Conservation (phyloP, 1,284 basidiomycete genomes). For the Vanrija sp. region DNA sequence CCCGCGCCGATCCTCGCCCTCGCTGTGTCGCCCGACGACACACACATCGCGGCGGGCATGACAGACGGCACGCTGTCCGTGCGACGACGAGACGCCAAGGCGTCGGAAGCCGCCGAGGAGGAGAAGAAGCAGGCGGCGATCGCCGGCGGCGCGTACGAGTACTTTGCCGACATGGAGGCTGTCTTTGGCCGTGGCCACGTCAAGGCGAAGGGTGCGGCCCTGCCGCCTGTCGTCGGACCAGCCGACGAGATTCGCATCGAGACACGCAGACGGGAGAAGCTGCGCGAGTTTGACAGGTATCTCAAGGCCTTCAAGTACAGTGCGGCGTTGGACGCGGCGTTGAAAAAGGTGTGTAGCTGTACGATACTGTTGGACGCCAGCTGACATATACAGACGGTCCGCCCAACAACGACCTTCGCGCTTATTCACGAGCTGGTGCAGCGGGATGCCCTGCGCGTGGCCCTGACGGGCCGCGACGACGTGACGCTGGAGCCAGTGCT, state of each 20-base stretch:
- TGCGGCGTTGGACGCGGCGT: conserved; percentile 84
- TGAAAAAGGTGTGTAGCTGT: conserved; percentile 63
- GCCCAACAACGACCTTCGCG: conserved; percentile 81
- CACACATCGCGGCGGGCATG: conserved; percentile 93
- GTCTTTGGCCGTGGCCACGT: conserved; percentile 60
- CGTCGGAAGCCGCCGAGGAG: conserved; percentile 56
- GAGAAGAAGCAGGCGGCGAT: conserved; percentile 55
- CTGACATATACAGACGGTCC: conserved; percentile 51
- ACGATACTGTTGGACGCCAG: background rate
- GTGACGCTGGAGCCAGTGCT: conserved; percentile 89
- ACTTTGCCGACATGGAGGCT: conserved; percentile 61
- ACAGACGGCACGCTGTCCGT: conserved; percentile 92
- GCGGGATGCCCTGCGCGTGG: conserved; percentile 80
- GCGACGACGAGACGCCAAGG: conserved; percentile 73
- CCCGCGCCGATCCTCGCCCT: conserved; percentile 86
- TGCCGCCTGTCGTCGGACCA: conserved; percentile 54
- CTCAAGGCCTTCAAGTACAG: conserved; percentile 93
- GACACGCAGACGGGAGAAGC: conserved; percentile 64
- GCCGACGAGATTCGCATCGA: conserved; percentile 71
- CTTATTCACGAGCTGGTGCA: conserved; percentile 91
- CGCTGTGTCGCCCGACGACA: conserved; percentile 94
- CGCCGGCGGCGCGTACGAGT: conserved; percentile 64
- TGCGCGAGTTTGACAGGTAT: conserved; percentile 83
- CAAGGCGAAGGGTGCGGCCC: conserved; percentile 55
- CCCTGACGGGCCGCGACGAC: conserved; percentile 87